Conservation (phyloP, 164 flowering plant genomes). For the Paratinospora sagittata region DNA sequence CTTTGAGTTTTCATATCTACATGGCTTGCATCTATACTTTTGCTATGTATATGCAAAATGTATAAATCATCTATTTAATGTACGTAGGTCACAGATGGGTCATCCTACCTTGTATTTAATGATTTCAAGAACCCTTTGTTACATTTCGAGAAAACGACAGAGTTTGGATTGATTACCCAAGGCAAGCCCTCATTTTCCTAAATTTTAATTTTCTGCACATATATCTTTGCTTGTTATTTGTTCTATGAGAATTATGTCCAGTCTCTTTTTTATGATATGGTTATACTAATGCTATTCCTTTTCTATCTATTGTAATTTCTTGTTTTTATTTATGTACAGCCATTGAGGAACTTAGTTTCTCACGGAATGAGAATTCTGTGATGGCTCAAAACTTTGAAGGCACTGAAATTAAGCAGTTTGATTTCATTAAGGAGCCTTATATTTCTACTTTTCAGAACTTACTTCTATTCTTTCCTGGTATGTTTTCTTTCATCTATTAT, state of each 20-base stretch:
- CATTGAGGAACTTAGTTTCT: conserved; percentile 36
- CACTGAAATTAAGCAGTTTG: conserved; percentile 39
- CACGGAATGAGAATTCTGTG: conserved; percentile 17
- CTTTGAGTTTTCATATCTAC: too few relatives aligned
- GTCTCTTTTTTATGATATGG: background rate
- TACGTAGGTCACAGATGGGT: conserved; percentile 39
- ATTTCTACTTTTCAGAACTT: conserved; percentile 43
- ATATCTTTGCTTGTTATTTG: background rate
- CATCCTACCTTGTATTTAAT: conserved; percentile 43
- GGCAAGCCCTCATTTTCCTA: conserved; percentile 29
- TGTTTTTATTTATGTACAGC: conserved; percentile 35
- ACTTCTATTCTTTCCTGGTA: conserved; percentile 75
- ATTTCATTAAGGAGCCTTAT: conserved; percentile 46
- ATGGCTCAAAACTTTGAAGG: conserved; percentile 17
- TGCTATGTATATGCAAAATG: background rate
- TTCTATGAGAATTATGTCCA: background rate
- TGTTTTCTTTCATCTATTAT: background rate
- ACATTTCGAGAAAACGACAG: conserved; percentile 31
- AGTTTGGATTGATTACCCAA: conserved; percentile 36
- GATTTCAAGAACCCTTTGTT: conserved; percentile 35
- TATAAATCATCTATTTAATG: conserved; percentile 1
- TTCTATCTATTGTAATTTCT: too few relatives aligned
- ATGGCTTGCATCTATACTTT: background rate
- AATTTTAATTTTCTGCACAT: background rate
- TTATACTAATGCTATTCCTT: background rate